A percentile compares a stretch with the other conserved stretches of the same genome.
phyloP scores from a whole-genome alignment of 2,329 filamentous ascomycete species.

The Calonectria pteridis region DNA sequence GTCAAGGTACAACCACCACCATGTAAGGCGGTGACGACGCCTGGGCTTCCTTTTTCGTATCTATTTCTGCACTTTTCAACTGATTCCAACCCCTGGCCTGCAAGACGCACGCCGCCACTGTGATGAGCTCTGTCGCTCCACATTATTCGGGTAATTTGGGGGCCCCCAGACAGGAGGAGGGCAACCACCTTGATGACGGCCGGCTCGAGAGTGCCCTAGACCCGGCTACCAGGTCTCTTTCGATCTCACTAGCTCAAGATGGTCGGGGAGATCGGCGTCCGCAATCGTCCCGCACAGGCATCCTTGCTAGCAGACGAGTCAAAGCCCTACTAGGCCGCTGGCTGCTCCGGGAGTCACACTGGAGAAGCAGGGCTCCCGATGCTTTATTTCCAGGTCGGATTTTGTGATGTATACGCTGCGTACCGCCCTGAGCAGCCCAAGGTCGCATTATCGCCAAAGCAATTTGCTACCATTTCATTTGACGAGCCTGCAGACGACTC shows the following conservation, averaged over 20 bases:
- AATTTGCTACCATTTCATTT: neutral
- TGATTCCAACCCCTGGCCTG: neutral
- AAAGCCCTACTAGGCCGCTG: neutral
- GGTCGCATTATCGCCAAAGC: neutral
- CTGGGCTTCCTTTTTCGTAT: neutral
- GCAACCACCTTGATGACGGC: neutral
- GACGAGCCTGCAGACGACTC: neutral
- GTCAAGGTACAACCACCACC: neutral
- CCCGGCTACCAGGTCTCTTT: slow-evolving; percentile 1
- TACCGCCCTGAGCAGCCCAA: neutral
- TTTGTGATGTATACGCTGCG: neutral
- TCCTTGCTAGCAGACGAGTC: neutral
- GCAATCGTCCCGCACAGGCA: neutral
- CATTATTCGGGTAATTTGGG: neutral
- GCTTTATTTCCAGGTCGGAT: neutral
- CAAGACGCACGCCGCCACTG: neutral
- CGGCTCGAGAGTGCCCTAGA: neutral
- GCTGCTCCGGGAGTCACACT: neutral
- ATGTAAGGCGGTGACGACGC: neutral
- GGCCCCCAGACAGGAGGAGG: neutral
- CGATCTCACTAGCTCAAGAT: neutral
- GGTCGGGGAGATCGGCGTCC: neutral
- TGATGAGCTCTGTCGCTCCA: neutral
- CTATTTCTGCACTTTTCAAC: neutral
- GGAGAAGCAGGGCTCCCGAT: neutral